phyloP scores from a whole-genome alignment of 169 alveolate species.

The Plasmodium chabaudi region DNA sequence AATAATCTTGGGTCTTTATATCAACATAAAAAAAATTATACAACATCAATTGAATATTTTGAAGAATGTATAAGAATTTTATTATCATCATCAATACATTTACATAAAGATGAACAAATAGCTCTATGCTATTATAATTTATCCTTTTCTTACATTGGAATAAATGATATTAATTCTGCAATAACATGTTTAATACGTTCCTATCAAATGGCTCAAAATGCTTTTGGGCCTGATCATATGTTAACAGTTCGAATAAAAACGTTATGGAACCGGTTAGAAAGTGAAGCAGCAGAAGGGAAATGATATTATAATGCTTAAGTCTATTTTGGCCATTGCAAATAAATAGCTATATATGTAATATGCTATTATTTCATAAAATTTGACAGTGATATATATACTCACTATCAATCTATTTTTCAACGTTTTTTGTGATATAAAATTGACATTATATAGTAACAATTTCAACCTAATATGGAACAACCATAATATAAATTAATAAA shows the following conservation, averaged over 20 bases:
- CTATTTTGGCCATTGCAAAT: too few relatives aligned
- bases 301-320: neutral
- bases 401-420: too few relatives aligned
- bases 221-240: conserved; percentile 66
- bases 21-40: conserved; percentile 45
- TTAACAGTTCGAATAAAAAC: conserved; percentile 50
- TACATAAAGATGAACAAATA: conserved; percentile 73
- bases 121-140: conserved; percentile 71
- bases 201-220: conserved; percentile 18
- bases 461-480: too few relatives aligned
- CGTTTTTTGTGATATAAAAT: too few relatives aligned
- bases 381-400: too few relatives aligned
- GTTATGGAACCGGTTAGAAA: conserved; percentile 22
- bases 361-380: too few relatives aligned
- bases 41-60: conserved; percentile 56
- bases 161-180: conserved; percentile 57
- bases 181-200: conserved; percentile 71
- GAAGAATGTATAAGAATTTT: conserved; percentile 59
- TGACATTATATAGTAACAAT: too few relatives aligned
- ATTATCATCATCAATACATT: conserved; percentile 40
- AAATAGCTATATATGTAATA: too few relatives aligned
- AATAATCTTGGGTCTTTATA: conserved; percentile 71
- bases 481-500: too few relatives aligned
- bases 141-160: conserved; percentile 68
- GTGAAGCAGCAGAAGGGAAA: conserved; percentile 9